phyloP scores from a whole-genome alignment of 1,284 basidiomycete genomes.

The Rhizopogon hawkerae region DNA sequence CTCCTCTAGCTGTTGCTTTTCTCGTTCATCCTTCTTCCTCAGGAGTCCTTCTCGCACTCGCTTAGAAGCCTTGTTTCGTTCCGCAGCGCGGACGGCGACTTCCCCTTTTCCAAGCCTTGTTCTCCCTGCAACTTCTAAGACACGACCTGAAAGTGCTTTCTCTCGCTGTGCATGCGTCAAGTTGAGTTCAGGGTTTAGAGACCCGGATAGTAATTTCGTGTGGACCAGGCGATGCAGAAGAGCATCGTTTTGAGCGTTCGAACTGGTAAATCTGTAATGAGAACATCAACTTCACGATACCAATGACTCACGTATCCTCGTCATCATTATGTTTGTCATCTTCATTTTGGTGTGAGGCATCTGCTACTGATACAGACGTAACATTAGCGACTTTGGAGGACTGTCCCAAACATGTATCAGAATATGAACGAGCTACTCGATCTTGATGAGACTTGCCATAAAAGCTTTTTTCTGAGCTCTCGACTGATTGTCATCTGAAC shows the following conservation, averaged over 20 bases:
- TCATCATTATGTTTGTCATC: conserved; percentile 16
- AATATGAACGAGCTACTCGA: neutral
- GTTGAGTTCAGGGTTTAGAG: conserved; percentile 50
- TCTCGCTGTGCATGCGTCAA: conserved; percentile 56
- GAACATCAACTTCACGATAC: neutral
- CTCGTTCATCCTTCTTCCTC: conserved; percentile 50
- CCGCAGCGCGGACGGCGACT: conserved; percentile 43
- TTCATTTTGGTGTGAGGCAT: neutral
- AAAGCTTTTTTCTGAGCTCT: conserved; percentile 54
- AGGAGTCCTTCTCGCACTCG: conserved; percentile 59
- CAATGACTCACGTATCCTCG: conserved; percentile 10
- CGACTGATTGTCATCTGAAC: conserved; percentile 17
- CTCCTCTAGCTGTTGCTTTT: conserved; percentile 52
- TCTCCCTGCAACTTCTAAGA: conserved; percentile 58
- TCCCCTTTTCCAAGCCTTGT: conserved; percentile 69
- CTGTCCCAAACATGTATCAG: conserved; percentile 29
- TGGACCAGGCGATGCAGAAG: conserved; percentile 69
- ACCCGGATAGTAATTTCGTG: conserved; percentile 66
- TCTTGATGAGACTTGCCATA: conserved; percentile 44
- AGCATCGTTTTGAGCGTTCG: conserved; percentile 67
- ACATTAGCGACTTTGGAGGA: conserved; percentile 69
- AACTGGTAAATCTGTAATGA: conserved; percentile 32
- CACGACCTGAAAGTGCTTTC: conserved; percentile 64
- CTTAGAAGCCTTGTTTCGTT: conserved; percentile 61
- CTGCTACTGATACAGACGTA: conserved; percentile 27